These are phyloP conservation scores for Corymbia citriodora DNA, from an alignment of 441 rosid species.

Conservation along the genomic window DNA sequence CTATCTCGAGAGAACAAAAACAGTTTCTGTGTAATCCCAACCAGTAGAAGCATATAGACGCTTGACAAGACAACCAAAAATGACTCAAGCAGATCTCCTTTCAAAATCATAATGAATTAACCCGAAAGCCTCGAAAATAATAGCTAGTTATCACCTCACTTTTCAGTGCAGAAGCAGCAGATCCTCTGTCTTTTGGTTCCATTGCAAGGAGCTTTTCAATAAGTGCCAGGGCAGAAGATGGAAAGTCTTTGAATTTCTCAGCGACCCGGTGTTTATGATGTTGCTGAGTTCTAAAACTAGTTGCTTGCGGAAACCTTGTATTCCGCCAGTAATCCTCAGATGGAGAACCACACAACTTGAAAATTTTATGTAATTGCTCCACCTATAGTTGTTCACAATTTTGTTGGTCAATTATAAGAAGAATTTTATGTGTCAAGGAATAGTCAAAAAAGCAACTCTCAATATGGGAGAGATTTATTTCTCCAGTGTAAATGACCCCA, in stretches of 20 bases:
- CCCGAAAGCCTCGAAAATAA: background rate
- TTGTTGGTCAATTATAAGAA: background rate
- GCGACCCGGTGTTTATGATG: constrained; percentile 53
- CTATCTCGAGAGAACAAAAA: background rate
- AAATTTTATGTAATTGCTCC: constrained; percentile 93
- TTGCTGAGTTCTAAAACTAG: constrained; percentile 79
- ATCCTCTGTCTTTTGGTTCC: constrained; percentile 69
- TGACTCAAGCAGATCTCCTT: background rate
- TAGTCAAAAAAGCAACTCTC: background rate
- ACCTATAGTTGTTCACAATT: constrained; percentile 30
- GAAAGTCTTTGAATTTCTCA: constrained; percentile 56
- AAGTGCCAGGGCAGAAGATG: constrained; percentile 54
- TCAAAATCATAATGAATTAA: background rate
- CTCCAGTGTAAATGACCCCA: background rate
- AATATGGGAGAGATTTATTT: background rate
- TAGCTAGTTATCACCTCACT: constrained; percentile 46
- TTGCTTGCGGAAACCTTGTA: constrained; percentile 53
- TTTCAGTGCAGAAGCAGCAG: constrained; percentile 47
- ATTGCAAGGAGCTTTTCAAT: constrained; percentile 63
- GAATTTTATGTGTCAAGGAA: background rate
- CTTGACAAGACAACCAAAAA: background rate
- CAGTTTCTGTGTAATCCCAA: background rate
- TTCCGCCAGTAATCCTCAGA: constrained; percentile 67
- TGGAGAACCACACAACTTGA: constrained; percentile 94
- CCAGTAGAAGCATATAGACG: background rate